Evolutionary conservation across 306 rosid genomes (phyloP), one percentile per base, ranked within the genome.

Genomic region (Abrus precatorius): DNA sequence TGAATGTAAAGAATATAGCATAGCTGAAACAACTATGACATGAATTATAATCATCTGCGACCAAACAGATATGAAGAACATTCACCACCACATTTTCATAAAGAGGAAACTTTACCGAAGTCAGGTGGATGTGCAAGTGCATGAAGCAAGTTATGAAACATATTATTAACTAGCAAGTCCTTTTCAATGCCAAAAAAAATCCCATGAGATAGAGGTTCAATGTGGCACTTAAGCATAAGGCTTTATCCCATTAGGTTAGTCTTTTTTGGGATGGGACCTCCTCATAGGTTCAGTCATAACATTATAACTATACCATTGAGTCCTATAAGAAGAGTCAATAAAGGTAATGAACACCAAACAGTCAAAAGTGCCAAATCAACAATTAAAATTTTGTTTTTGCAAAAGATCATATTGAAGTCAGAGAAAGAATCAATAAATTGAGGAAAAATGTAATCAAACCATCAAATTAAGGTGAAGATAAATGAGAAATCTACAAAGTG

Each of bases 11-110:
- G 41, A 44, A 68, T 45, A 11, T 5, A 36, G 2, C 27, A 8
- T 2, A 3, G 50, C 33, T 66, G 38, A 43, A 66, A 66, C 72
- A 66, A 66, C 54, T 9, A 68, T 27, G 52, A 45, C 4, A 68
- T 44, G 55, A 68, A 27, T 28, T 7, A 44, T 11, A 68, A 68
- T 28, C 20, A 27, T 44, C n/a, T 10, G 8, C 8, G 27, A 45
- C 73, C 54, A 68, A 68, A 68, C 30, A 27, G 5, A 38, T 12
- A 43, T 14, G 36, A 13, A 41, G 72, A 20, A 10, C 54, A 36
- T 36, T 48, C 54, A 48, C 14, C 54, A 48, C 14, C 54, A 9
- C 54, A 48, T 48, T 48, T 48, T 11, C 54, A 10, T 11, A 10
- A 48, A 48, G 54, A 48, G 11, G 3, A 10, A 48, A 48, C 54